Evolutionary conservation across 805 yeast genomes (phyloP), one percentile per base, ranked within the genome.

Genomic region (Kodamaea sagamina): DNA sequence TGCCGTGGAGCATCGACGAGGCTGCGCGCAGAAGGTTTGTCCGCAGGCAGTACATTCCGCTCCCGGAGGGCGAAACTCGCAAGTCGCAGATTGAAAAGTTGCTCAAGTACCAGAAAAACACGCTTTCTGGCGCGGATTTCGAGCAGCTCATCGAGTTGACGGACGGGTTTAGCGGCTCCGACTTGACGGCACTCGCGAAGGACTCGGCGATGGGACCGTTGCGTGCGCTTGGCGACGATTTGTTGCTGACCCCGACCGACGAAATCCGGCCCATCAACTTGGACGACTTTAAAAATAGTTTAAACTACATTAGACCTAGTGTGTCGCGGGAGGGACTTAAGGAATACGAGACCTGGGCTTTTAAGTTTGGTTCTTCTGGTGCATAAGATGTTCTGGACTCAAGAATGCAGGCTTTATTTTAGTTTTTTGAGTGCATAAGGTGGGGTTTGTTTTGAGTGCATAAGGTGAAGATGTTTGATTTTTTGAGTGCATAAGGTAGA

Each of bases 141-240:
- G 74, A 75, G 7, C 68, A 69, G 32, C 68, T 92, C 17, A 74
- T 86, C 12, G 68, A 70, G 8, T 60, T 86, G 53, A 89, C 98
- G 0, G 81, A 81, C 5, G 92, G 88, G 0, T 89, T 82, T 63
- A 86, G 96, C n/a, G 97, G 97, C 2, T 83, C 93, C 51, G 99
- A 92, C 64, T 77, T 92, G 32, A 89, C 97, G 0, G 90, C 96
- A 1, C 65, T 92, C 47, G 96, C 97, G 1, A 93, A 90, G 63
- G 97, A 92, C 61, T 95, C 97, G 2, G 97, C 99, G 1, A 90
- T 92, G 97, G 97, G 97, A 1, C 98, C 99, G 1, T 69, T 93
- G 27, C 74, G 99, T 49, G 84, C 89, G 31, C 67, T 92, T 17
- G 97, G 98, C 1, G 97, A 92, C 46, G 81, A 84, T 36, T 74